These are phyloP conservation scores for Gnomoniopsis sp. DNA, from an alignment of 2,329 filamentous ascomycete genomes.

Conservation along the genomic window DNA sequence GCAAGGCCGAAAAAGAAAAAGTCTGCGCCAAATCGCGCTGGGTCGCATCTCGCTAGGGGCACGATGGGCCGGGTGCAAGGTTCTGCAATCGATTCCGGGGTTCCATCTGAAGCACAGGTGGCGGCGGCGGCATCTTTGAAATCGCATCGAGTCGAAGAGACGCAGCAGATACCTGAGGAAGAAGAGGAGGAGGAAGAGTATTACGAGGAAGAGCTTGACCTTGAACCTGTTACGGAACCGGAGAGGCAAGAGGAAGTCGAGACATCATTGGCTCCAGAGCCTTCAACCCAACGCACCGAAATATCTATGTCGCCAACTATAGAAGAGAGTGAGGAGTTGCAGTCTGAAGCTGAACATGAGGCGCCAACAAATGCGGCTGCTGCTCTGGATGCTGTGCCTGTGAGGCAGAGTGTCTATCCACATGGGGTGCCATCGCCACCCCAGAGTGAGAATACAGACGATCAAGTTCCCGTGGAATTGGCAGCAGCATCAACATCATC, in stretches of 20 bases:
- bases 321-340: constrained; percentile 34
- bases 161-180: constrained; percentile 13
- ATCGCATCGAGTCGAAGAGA: constrained; percentile 21
- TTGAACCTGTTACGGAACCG: background rate
- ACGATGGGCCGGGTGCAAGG: constrained; percentile 50
- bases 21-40: constrained; percentile 34
- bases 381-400: constrained; percentile 33
- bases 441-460: constrained; percentile 13
- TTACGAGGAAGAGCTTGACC: constrained; percentile 8
- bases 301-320: constrained; percentile 19
- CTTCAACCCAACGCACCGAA: background rate
- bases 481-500: constrained; percentile 8
- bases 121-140: constrained; percentile 13
- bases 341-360: constrained; percentile 23
- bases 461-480: constrained; percentile 10
- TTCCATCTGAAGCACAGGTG: constrained; percentile 8
- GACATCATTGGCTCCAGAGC: background rate
- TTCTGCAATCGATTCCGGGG: constrained; percentile 36
- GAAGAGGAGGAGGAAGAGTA: constrained; percentile 15
- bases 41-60: constrained; percentile 47
- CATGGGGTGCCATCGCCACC: constrained; percentile 16
- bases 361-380: constrained; percentile 24
- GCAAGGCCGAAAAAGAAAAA: constrained; percentile 42
- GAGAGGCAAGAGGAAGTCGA: background rate
- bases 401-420: constrained; percentile 28